Base-by-base conservation (phyloP, 257 asterid genomes). In the Ehretia macrophylla region DNA sequence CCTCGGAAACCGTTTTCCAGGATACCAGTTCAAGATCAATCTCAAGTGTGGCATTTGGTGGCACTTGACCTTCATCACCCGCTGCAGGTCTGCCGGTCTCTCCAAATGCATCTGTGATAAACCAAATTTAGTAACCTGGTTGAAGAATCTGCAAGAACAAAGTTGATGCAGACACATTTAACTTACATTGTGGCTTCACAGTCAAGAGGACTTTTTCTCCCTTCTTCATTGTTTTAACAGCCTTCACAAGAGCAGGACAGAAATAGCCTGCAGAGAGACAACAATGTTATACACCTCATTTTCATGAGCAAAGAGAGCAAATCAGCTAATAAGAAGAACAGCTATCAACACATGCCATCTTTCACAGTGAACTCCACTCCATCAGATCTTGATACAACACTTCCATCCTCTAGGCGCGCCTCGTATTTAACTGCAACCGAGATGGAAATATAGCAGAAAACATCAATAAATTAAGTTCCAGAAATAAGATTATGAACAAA, bases 221-320 rank as follows among this genome's bases (percentile, higher is more conserved):
- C 72, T 82, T 82, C 68, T 79, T 82, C 89, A 82, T 82, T 14
- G 77, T 79, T 67, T 80, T 83, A 66, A 80, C 65, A 48, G 79
- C 86, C 60, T 75, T 71, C 1, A 81, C 39, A 39, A 77, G 55
- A 55, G 90, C 86, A 65, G 79, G 78, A 67, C 86, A 83, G 71
- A 77, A 80, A 68, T 56, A 60, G 32, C 90, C 87, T 81, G 68
- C 19, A 51, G 56, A 40, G 13, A 38, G 3, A 35, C 17, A 54
- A n/a, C 17, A 55, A 20, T 64, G 55, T 45, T 13, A 59, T 27
- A 27, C 35, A 27, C 35, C 3, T 27, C 35, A 27, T 27, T 27
- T 27, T 1, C 4, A 27, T 27, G 35, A 27, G 35, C 35, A 1
- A 6, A 27, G 35, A 27, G 35, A 27, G 3, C 35, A 27, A n/a